Conservation (phyloP, 495 filamentous ascomycete genomes). For the Penicillium flavigenum region DNA sequence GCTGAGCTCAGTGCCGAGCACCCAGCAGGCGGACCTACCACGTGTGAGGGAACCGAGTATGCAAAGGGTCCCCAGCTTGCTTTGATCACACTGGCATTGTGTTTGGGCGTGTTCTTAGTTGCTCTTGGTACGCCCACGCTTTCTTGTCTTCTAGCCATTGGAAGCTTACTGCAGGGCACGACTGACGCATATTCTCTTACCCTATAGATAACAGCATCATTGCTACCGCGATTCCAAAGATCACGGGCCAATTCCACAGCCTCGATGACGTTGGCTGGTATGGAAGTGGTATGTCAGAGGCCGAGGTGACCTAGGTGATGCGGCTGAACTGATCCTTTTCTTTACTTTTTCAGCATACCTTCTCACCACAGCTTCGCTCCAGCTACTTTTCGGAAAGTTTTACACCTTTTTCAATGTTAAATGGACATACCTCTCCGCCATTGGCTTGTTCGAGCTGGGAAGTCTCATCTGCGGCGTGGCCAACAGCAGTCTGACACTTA, state of each 20-base stretch:
- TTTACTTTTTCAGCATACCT: slow-evolving; percentile 41
- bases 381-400: slow-evolving; percentile 45
- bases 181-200: slow-evolving; percentile 16
- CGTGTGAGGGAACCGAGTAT: neutral
- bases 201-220: slow-evolving; percentile 52
- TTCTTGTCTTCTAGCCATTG: neutral
- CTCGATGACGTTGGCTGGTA: slow-evolving; percentile 49
- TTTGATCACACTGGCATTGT: slow-evolving; percentile 4
- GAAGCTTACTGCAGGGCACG: neutral
- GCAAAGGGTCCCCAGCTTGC: neutral
- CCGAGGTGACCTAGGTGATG: slow-evolving; percentile 17
- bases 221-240: slow-evolving; percentile 42
- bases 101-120: neutral
- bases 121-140: neutral
- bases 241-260: slow-evolving; percentile 45
- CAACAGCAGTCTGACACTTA: slow-evolving; percentile 64
- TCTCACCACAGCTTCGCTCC: slow-evolving; percentile 57
- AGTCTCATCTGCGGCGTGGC: slow-evolving; percentile 69
- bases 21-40: neutral
- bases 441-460: slow-evolving; percentile 71
- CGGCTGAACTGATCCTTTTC: slow-evolving; percentile 17
- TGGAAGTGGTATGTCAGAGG: slow-evolving; percentile 24
- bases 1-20: neutral
- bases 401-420: slow-evolving; percentile 61
- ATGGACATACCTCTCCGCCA: slow-evolving; percentile 59